Conservation (phyloP, 2,329 filamentous ascomycete species). For the Neofusicoccum umdonicola region DNA sequence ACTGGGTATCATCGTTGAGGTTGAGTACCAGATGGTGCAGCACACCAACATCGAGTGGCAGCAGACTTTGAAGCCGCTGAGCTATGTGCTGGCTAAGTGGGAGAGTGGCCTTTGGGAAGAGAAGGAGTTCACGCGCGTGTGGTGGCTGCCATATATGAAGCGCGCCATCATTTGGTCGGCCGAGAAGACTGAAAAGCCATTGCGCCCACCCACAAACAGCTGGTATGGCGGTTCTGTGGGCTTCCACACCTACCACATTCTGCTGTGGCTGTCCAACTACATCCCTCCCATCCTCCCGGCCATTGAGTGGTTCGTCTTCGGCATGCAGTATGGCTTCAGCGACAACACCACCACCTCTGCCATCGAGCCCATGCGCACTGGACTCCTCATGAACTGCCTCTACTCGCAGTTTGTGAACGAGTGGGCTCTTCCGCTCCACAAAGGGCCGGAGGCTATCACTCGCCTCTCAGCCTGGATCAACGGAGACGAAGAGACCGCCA, state of each 20-base stretch:
- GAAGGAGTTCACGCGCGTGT: slow-evolving; percentile 87
- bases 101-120: slow-evolving; percentile 72
- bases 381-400: slow-evolving; percentile 92
- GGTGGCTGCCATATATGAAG: slow-evolving; percentile 95
- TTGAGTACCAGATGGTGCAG: slow-evolving; percentile 78
- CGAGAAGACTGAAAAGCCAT: slow-evolving; percentile 67
- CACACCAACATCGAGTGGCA: slow-evolving; percentile 83
- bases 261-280: slow-evolving; percentile 77
- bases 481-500: slow-evolving; percentile 65
- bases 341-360: slow-evolving; percentile 67
- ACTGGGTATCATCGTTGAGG: slow-evolving; percentile 84
- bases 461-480: slow-evolving; percentile 86
- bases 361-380: slow-evolving; percentile 74
- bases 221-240: slow-evolving; percentile 83
- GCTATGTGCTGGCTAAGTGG: slow-evolving; percentile 70
- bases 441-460: slow-evolving; percentile 81
- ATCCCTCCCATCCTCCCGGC: slow-evolving; percentile 77
- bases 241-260: slow-evolving; percentile 87
- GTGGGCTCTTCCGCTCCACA: slow-evolving; percentile 85
- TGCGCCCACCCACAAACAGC: slow-evolving; percentile 59
- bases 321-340: slow-evolving; percentile 92
- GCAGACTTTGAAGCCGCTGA: slow-evolving; percentile 72
- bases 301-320: slow-evolving; percentile 95
- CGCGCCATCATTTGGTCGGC: slow-evolving; percentile 87
- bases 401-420: slow-evolving; percentile 99